Evolutionary conservation across 192 early-diverging fungal genomes (phyloP).

Genomic region (Backusella morwellensis): DNA sequence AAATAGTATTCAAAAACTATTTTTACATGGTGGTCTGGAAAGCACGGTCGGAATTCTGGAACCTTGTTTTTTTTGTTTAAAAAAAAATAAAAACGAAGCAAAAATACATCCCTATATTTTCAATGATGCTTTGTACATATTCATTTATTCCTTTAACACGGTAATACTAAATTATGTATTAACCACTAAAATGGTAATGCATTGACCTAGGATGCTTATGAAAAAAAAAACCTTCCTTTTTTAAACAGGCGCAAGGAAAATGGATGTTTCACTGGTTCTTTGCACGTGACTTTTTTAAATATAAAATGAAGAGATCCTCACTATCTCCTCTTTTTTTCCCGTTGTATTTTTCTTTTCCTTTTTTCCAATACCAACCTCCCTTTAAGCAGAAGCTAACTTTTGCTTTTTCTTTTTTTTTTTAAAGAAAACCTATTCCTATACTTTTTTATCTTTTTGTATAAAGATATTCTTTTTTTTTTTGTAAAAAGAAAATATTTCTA

Average conservation of each 20-base stretch:
- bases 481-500: neutral
- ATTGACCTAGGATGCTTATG: neutral
- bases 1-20: neutral
- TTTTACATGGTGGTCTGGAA: neutral
- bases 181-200: neutral
- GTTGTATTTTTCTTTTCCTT: constrained; percentile 5
- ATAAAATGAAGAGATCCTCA: neutral
- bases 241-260: neutral
- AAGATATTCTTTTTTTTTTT: neutral
- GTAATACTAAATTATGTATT: neutral
- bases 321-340: neutral
- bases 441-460: neutral
- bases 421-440: neutral
- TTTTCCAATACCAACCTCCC: neutral
- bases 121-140: neutral
- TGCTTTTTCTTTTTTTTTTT: neutral
- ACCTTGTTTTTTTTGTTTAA: neutral
- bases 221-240: neutral
- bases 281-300: constrained; percentile 1
- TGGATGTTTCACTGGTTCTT: neutral
- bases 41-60: neutral
- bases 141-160: neutral
- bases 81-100: neutral
- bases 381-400: neutral
- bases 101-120: neutral